Conservation (phyloP, 768 basidiomycete species). For the Leccinum disarticulatum region DNA sequence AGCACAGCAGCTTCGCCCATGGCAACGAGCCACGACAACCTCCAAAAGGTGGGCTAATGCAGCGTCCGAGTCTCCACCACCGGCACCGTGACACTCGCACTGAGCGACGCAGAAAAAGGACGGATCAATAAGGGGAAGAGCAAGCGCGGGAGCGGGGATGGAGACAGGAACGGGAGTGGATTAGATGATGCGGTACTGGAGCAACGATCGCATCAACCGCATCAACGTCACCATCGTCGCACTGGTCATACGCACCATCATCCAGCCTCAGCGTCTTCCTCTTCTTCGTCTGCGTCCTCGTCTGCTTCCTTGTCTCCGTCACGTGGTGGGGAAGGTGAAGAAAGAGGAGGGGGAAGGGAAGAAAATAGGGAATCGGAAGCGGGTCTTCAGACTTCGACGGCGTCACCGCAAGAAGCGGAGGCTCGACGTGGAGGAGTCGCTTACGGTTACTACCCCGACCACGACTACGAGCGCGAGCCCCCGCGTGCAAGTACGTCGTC, state of each 20-base stretch:
- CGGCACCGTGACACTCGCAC: conserved; percentile 7
- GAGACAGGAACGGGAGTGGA: not conserved
- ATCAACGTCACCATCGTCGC: not conserved
- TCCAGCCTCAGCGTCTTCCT: conserved; percentile 13
- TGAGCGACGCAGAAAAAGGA: conserved; percentile 1
- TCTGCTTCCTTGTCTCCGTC: conserved; percentile 9
- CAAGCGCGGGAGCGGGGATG: not conserved
- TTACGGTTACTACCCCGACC: too few relatives aligned
- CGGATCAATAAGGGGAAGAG: conserved; percentile 19
- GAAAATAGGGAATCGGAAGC: conserved; percentile 1
- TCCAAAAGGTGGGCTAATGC: conserved; percentile 14
- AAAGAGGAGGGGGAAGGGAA: not conserved
- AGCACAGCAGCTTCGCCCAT: conserved; percentile 5
- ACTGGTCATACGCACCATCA: too few relatives aligned
- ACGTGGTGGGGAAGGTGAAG: conserved; percentile 13
- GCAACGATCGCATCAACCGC: too few relatives aligned
- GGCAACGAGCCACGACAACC: conserved; percentile 9
- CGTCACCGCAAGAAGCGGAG: conserved; percentile 21
- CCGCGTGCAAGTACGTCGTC: not conserved
- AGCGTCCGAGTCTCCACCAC: not conserved
- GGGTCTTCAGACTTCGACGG: too few relatives aligned
- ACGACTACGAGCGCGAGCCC: not conserved
- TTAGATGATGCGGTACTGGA: conserved; percentile 2
- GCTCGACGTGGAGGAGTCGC: conserved; percentile 10
- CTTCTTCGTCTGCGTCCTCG: conserved; percentile 13